Evolutionary conservation across 1,139 yeast species (phyloP), one percentile per base, ranked within the genome.

Genomic region (Suhomyces bribrorum): DNA sequence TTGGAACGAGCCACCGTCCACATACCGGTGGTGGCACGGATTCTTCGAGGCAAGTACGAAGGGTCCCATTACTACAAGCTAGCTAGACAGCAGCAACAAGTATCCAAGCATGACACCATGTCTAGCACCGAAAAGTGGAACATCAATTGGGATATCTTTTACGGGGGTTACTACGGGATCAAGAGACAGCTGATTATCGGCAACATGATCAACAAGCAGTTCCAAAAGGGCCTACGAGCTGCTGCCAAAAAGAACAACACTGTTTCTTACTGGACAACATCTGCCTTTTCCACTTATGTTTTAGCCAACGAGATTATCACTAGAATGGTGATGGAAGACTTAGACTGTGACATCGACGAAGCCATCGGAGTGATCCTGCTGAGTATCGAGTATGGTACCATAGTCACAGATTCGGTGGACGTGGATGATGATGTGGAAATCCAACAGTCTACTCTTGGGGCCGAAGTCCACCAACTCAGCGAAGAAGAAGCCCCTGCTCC

Each of bases 161-260:
- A 67, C 7, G 80, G 79, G n/a, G 90, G 90, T 0, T 83, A 74
- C 50, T 74, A 75, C 48, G 90, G 90, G 0, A 58, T 75, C 28
- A 67, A 69, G 42, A 61, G 88, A 38, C 86, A 83, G 46, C 65
- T 73, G 38, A 56, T 64, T 12, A 69, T 83, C 1, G 74, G 83
- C 1, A 54, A 57, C 18, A 46, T 59, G 41, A 67, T 76, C 31
- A 43, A 59, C 26, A 47, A 59, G 18, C 46, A 56, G 33, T 69
- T 49, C 51, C 46, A 55, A 29, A 44, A 52, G 2, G 50, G 64
- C 29, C 51, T 79, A 7, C 40, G 53, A 7, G 44, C 44, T 5
- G 53, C 65, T 5, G 50, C 53, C 5, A 44, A 40, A 14, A 56
- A 48, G 13, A 74, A 75, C 46, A 60, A 65, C 12, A 76, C 80